Evolutionary conservation across 495 filamentous ascomycete species (phyloP).

Genomic region (Aspergillus kassunensis): DNA sequence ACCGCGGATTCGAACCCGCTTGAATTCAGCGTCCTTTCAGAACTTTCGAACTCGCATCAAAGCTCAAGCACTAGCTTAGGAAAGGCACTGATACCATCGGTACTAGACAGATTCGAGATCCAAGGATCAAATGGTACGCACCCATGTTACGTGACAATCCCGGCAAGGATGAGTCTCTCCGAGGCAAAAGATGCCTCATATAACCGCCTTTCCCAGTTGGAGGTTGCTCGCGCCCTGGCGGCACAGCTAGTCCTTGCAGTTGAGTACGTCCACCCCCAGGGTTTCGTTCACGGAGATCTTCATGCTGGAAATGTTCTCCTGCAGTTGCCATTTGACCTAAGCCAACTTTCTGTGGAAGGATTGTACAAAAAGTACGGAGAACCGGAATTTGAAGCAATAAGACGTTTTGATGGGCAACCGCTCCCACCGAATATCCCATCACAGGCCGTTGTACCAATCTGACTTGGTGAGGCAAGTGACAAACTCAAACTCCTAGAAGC

Average conservation of each 20-base stretch:
- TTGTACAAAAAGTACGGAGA: constrained; percentile 28
- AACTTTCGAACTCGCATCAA: constrained; percentile 19
- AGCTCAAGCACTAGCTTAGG: too few relatives aligned
- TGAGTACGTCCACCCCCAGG: constrained; percentile 22
- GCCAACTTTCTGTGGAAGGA: constrained; percentile 20
- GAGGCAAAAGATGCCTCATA: constrained; percentile 27
- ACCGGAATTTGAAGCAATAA: constrained; percentile 25
- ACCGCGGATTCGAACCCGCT: constrained; percentile 25
- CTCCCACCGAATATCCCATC: constrained; percentile 21
- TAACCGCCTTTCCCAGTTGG: constrained; percentile 34
- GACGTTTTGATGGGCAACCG: constrained; percentile 22
- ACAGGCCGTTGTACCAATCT: constrained; percentile 22
- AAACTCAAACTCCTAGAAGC: constrained; percentile 24
- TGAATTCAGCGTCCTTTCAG: constrained; percentile 23
- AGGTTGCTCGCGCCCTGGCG: constrained; percentile 37
- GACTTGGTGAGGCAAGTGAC: constrained; percentile 30
- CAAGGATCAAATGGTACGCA: constrained; percentile 44
- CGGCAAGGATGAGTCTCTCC: constrained; percentile 29
- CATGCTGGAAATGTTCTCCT: constrained; percentile 33
- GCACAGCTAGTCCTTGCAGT: constrained; percentile 36
- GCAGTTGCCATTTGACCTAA: constrained; percentile 14
- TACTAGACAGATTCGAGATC: constrained; percentile 40
- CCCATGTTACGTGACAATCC: constrained; percentile 32
- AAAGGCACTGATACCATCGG: constrained; percentile 25
- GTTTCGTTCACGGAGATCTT: constrained; percentile 33